A percentile compares a stretch with the other conserved stretches of the same genome.
Evolutionary conservation across 257 asterid genomes (phyloP).

Genomic region (Rehmannia glutinosa): DNA sequence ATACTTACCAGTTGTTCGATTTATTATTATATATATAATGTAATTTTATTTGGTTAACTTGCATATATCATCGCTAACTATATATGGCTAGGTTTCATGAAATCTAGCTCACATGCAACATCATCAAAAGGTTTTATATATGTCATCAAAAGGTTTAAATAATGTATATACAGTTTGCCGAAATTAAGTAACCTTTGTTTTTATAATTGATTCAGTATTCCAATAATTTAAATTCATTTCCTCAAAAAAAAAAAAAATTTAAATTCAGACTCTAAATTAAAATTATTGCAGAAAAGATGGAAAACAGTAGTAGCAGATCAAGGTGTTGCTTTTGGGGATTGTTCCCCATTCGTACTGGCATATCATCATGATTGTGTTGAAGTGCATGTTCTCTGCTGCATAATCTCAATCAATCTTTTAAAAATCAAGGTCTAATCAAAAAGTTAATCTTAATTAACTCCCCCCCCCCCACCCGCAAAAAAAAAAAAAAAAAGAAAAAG

Average conservation of each 20-base stretch:
- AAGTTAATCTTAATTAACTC: neutral
- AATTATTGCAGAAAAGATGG: neutral
- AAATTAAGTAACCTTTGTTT: neutral
- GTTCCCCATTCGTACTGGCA: conserved; percentile 13
- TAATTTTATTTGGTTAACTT: too few relatives aligned
- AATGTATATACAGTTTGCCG: too few relatives aligned
- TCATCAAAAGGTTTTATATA: too few relatives aligned
- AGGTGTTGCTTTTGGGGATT: conserved; percentile 19
- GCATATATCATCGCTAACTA: too few relatives aligned
- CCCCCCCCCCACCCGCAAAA: too few relatives aligned
- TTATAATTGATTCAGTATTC: neutral
- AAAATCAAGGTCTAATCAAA: neutral
- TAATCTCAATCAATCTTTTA: neutral
- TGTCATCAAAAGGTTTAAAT: too few relatives aligned
- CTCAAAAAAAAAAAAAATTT: too few relatives aligned
- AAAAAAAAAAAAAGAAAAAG: too few relatives aligned
- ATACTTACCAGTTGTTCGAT: too few relatives aligned
- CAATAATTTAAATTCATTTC: neutral
- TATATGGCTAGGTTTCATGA: too few relatives aligned
- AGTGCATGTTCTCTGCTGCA: conserved; percentile 2
- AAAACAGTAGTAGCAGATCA: neutral
- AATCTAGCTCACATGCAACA: too few relatives aligned
- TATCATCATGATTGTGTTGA: conserved; percentile 1
- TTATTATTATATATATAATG: neutral
- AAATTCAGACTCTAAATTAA: neutral